These are phyloP conservation scores for Trichoderma sp. DNA, from an alignment of 2,329 filamentous ascomycete species.

Conservation along the genomic window DNA sequence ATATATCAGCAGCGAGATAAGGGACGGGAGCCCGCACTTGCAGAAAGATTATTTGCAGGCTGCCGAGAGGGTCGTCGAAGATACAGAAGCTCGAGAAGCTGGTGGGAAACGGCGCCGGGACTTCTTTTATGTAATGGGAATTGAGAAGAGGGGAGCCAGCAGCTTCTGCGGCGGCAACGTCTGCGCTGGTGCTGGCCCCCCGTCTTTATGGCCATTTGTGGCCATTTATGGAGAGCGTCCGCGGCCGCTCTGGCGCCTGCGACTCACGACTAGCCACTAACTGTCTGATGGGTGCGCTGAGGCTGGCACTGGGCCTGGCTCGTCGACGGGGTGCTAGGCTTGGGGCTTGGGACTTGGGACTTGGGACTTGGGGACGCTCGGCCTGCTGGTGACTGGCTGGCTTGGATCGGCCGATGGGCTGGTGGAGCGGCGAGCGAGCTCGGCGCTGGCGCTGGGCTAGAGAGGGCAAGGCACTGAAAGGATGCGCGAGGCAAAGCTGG, in stretches of 20 bases:
- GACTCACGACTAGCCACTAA: constrained; percentile 14
- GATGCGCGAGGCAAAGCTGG: background rate
- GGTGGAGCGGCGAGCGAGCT: constrained; percentile 28
- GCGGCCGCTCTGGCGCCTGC: constrained; percentile 3
- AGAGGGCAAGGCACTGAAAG: constrained; percentile 3
- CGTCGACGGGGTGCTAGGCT: constrained; percentile 2
- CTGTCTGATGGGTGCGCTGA: constrained; percentile 18
- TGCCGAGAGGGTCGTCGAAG: constrained; percentile 30
- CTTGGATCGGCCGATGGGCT: constrained; percentile 22
- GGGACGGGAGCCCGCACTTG: constrained; percentile 27
- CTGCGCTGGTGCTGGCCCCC: constrained; percentile 23
- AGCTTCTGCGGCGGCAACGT: constrained; percentile 16
- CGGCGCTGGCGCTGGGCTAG: constrained; percentile 22
- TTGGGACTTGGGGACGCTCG: background rate
- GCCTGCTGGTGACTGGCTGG: constrained; percentile 18
- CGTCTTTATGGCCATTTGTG: constrained; percentile 27
- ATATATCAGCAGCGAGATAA: constrained; percentile 36
- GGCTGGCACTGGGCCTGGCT: constrained; percentile 9
- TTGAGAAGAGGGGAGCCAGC: constrained; percentile 37
- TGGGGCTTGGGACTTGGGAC: constrained; percentile 9
- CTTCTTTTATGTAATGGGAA: constrained; percentile 49
- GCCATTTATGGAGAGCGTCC: constrained; percentile 9
- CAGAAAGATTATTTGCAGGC: constrained; percentile 30
- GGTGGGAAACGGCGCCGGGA: constrained; percentile 37
- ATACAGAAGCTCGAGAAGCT: constrained; percentile 37